Evolutionary conservation across 768 basidiomycete genomes (phyloP), one percentile per base, ranked within the genome.

Genomic region (Phlebiopsis flavidoalba): DNA sequence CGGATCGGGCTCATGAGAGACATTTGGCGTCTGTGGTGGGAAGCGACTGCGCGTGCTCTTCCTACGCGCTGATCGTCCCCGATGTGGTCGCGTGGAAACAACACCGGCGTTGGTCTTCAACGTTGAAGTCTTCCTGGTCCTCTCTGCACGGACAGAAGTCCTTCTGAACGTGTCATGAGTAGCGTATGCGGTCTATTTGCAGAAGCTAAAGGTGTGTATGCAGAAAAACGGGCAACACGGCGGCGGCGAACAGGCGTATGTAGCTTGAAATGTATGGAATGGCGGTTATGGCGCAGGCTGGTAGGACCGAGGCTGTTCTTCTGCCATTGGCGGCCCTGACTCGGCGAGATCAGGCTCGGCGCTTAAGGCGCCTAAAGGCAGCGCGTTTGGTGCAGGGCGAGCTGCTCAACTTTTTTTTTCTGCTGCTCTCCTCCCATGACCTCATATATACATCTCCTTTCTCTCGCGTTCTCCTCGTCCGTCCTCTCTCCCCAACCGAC

Each of bases 401-500:
- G 12, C 19, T 5, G 59, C 50, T n/a, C 31, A 45, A 40, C 52
- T 51, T 64, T 64, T 51, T 64, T 64, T 60, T 58, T 61, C 60
- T 53, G 15, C 22, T 19, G 33, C 19, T 19, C 59, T 53, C 57
- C 46, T 48, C 62, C 50, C 60, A 64, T 64, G 63, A 64, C 60
- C n/a, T 64, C 63, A 64, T 58, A 43, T 57, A 61, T 36, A 64
- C 57, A 14, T 19, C 46, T 14, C 40, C 14, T 33, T 12, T 37
- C 54, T 10, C 8, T 52, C 43, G 10, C 26, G 12, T 14, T n/a
- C 22, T 17, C 17, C 54, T 60, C 51, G 19, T 37, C 61, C 51
- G 19, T 37, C 61, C 40, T 47, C 54, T 56, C 45, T 58, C 61
- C 64, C 64, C 58, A 26, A 45, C 52, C 47, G 53, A 15, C 49